Evolutionary conservation across 306 rosid species (phyloP), one percentile per base, ranked within the genome.

Genomic region (Vigna nakashimae): DNA sequence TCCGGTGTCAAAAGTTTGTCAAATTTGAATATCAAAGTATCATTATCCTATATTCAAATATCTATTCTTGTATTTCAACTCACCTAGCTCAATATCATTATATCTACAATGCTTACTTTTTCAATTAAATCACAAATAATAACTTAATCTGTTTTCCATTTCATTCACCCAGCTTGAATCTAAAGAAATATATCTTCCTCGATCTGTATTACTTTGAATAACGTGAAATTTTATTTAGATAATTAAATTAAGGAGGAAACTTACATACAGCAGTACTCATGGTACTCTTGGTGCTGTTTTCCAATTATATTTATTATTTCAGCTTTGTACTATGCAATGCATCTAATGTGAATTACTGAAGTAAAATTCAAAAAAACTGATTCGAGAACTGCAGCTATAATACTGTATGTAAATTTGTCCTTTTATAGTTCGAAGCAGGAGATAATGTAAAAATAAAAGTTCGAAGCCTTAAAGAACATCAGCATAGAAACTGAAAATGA

Each of bases 111-210:
- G 17, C 40, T 12, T 57, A 9, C 9, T 20, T 8, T 9, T 56
- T 42, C 38, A 7, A 34, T 34, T 34, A 34, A 34, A 34, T 34
- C 38, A 34, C 38, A 34, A 34, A 34, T 34, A 34, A 34, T 4
- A 34, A 34, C 38, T 34, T 34, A 4, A 34, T 4, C 1, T 34
- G 6, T 34, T 34, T 34, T 5, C 38, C 38, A 34, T 34, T 65
- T 42, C 49, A 43, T 43, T 20, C 55, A 66, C 53, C 2, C 18
- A 66, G 6, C 53, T 66, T 66, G 53, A 66, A 42, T 20, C 71
- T 20, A 42, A 3, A 42, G 5, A 43, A 43, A 11, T 65, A 18
- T 20, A 13, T 67, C 38, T 13, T 67, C 53, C 51, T 45, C 14
- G 15, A 46, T 48, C 18, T 9, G 38, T 34, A 34, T 6, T 5